phyloP scores from a whole-genome alignment of 2,329 filamentous ascomycete species.

The Catunica adiposa region DNA sequence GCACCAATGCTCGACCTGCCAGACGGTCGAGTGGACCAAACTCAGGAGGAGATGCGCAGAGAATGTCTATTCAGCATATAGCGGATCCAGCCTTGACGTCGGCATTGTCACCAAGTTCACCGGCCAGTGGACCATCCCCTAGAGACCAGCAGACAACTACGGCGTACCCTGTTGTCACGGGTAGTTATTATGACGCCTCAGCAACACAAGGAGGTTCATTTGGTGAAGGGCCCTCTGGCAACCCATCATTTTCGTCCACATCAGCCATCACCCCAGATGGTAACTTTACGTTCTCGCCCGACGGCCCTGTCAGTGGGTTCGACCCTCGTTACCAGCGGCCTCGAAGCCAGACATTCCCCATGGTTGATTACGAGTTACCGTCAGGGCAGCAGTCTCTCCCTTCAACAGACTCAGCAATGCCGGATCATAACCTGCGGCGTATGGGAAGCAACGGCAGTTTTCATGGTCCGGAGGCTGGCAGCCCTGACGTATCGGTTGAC shows the following conservation, averaged over 20 bases:
- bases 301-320: conserved; percentile 54
- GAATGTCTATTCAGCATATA: conserved; percentile 23
- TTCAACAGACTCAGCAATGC: neutral
- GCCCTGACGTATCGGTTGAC: conserved; percentile 2
- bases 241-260: conserved; percentile 37
- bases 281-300: conserved; percentile 60
- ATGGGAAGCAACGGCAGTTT: conserved; percentile 10
- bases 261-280: conserved; percentile 54
- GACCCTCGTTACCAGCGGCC: conserved; percentile 49
- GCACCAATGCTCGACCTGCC: neutral
- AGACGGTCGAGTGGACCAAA: conserved; percentile 18
- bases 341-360: conserved; percentile 73
- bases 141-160: neutral
- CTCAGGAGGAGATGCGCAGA: conserved; percentile 16
- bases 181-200: conserved; percentile 6
- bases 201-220: neutral
- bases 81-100: conserved; percentile 19
- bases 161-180: neutral
- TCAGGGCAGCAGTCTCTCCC: conserved; percentile 14
- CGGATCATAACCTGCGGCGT: neutral
- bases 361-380: conserved; percentile 45
- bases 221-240: neutral
- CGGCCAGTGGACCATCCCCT: neutral
- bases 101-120: conserved; percentile 14
- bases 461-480: neutral